Base-by-base conservation (phyloP, 345 rosid genomes). In the Dipteronia dyeriana region DNA sequence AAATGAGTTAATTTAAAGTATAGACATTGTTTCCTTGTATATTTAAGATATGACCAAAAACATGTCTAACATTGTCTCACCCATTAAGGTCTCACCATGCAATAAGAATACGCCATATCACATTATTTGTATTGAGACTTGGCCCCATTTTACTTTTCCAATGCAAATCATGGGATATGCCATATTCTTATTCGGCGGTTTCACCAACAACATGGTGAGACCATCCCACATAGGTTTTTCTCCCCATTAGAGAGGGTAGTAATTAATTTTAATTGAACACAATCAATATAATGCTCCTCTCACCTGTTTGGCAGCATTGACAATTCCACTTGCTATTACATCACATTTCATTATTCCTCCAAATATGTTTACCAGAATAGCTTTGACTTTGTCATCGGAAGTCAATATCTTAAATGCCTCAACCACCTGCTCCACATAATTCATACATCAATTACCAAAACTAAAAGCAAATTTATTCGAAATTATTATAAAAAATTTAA, bases 261-360 rank as follows among this genome's bases (percentile, higher is more conserved):
- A 66, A 59, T 68, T 22, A 39, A 25, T 68, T 53, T 19, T 5
- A 49, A 75, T 43, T 45, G 5, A 53, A 74, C 45, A 9, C 26
- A 23, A 17, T 26, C 41, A 63, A 63, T 66, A 53, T 19, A 16
- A 68, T 56, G 75, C 22, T 31, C 64, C 66, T 57, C 90, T 86
- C 81, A 96, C 99, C 82, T 78, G 94, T 88, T 94, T 94, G 65
- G 98, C 99, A 75, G 99, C 99, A 86, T 97, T 97, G 79, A 94
- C 97, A 22, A 97, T 97, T 75, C 99, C 99, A 78, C 97, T 94
- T 1, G 99, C 99, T 67, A 97, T 97, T 84, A 97, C 95, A 83
- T 97, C 99, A 79, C 99, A 97, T 79, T 90, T 92, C 99, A 97
- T 97, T 70, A 97, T 97, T 71, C 99, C 99, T 54, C 99, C 99